Conservation (phyloP, 768 basidiomycete species). For the Leucosporidium scottii region DNA sequence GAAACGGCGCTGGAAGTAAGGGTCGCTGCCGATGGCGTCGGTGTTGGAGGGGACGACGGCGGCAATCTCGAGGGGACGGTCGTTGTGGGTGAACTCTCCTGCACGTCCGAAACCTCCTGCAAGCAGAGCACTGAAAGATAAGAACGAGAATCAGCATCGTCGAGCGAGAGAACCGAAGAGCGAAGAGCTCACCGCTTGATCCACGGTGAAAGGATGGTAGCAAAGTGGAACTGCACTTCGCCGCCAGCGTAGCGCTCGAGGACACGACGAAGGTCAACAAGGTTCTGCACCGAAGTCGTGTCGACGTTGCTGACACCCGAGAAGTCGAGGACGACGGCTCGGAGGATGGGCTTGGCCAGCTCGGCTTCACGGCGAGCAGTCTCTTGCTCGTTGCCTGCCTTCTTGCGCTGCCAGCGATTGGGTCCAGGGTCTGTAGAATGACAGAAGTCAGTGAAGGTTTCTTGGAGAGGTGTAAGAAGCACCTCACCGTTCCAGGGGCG, state of each 20-base stretch:
- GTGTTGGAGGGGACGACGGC: conserved; percentile 55
- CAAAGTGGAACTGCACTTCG: conserved; percentile 82
- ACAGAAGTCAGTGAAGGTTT: neutral
- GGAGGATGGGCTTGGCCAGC: conserved; percentile 52
- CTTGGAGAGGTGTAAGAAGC: no score
- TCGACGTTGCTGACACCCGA: conserved; percentile 78
- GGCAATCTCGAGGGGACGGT: conserved; percentile 58
- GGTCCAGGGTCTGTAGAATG: conserved; percentile 12
- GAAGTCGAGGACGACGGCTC: conserved; percentile 87
- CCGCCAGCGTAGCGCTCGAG: conserved; percentile 70
- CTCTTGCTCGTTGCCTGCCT: no score
- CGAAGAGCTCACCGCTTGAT: conserved; percentile 50
- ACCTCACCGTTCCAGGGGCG: conserved; percentile 88
- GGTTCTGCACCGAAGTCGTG: conserved; percentile 80
- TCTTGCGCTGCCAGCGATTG: conserved; percentile 1
- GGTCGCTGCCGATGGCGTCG: conserved; percentile 16
- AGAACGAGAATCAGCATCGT: neutral
- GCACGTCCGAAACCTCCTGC: conserved; percentile 87
- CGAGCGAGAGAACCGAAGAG: neutral
- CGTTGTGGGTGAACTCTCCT: conserved; percentile 41
- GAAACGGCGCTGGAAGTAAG: conserved; percentile 23
- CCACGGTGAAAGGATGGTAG: conserved; percentile 86
- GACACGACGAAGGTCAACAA: conserved; percentile 78
- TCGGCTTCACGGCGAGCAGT: neutral
- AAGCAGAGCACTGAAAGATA: conserved; percentile 54